Conservation (phyloP, 2,329 filamentous ascomycete species). For the Microsporum canis region DNA sequence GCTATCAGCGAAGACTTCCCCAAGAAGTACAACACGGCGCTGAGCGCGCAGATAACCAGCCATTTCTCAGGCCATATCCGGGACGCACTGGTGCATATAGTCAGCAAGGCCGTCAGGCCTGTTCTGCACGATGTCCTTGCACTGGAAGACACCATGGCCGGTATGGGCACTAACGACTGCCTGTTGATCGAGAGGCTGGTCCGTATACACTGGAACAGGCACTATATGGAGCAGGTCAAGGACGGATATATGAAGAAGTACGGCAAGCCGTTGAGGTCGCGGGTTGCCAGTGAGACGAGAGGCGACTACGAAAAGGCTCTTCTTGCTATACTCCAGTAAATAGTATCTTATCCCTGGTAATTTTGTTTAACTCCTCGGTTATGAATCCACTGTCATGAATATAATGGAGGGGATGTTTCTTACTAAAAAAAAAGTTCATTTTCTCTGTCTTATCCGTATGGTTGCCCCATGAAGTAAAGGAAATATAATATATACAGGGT, state of each 20-base stretch:
- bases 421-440: not conserved
- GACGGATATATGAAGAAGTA: constrained; percentile 63
- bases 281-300: constrained; percentile 73
- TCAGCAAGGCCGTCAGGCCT: constrained; percentile 66
- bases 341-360: not conserved
- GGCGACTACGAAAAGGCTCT: constrained; percentile 70
- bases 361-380: not conserved
- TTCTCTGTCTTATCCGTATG: too few relatives aligned
- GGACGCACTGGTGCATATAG: constrained; percentile 65
- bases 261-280: constrained; percentile 51
- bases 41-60: constrained; percentile 64
- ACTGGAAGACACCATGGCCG: constrained; percentile 80
- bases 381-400: not conserved
- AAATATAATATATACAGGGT: too few relatives aligned
- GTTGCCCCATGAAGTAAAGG: too few relatives aligned
- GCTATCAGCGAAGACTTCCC: constrained; percentile 69
- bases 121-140: constrained; percentile 71
- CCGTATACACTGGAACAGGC: constrained; percentile 69
- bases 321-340: constrained; percentile 49
- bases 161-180: constrained; percentile 74
- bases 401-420: not conserved
- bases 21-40: constrained; percentile 55
- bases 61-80: constrained; percentile 92
- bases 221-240: constrained; percentile 65
- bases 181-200: constrained; percentile 68